A percentile compares a stretch with the other conserved stretches of the same genome.
These are phyloP conservation scores for Plantago lanceolata DNA, from an alignment of 305 asterid genomes.

Conservation along the genomic window DNA sequence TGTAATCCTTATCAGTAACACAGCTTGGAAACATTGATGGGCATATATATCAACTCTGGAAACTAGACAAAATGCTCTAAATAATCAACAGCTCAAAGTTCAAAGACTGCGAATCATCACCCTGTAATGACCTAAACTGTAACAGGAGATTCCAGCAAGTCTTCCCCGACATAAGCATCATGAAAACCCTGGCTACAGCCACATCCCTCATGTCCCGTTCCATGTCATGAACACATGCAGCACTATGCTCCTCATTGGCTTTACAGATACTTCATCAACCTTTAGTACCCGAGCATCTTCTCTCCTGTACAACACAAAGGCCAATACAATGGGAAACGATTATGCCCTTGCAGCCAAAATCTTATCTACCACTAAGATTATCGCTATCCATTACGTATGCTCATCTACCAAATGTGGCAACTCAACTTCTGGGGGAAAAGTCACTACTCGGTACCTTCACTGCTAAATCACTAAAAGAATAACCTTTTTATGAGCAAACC, in stretches of 20 bases:
- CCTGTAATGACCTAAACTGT: too few species aligned
- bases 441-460: too few species aligned
- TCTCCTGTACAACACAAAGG: constrained; percentile 82
- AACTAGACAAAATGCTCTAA: too few species aligned
- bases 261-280: constrained; percentile 37
- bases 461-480: too few species aligned
- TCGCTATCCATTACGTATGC: constrained; percentile 40
- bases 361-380: constrained; percentile 61
- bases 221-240: constrained; percentile 35
- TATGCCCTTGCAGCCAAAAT: constrained; percentile 53
- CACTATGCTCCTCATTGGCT: constrained; percentile 35
- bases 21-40: too few species aligned
- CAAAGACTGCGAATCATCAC: too few species aligned
- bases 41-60: too few species aligned
- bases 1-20: too few species aligned
- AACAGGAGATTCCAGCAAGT: too few species aligned
- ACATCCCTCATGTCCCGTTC: constrained; percentile 31
- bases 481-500: not conserved
- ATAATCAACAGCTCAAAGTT: too few species aligned
- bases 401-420: constrained; percentile 39
- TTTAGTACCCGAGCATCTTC: constrained; percentile 50
- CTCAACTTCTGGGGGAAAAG: constrained; percentile 16
- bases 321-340: constrained; percentile 67
- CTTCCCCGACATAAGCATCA: not conserved
- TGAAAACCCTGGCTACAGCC: constrained; percentile 37